phyloP scores from a whole-genome alignment of 257 asterid species.

The Przewalskia tangutica region DNA sequence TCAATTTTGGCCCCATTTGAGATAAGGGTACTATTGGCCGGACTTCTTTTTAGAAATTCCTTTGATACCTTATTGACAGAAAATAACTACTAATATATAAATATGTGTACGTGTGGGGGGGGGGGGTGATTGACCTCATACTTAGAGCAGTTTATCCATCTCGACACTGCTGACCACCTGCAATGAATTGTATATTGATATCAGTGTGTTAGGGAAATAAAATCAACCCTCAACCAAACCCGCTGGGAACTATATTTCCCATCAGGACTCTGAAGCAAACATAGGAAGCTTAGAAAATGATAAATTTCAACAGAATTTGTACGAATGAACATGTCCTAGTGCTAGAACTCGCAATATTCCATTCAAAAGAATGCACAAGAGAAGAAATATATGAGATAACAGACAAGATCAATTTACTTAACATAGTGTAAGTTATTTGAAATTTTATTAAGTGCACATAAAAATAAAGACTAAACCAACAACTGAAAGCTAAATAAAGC shows the following conservation, averaged over 20 bases:
- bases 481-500: not conserved
- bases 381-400: not conserved
- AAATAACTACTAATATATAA: not conserved
- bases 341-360: not conserved
- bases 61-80: not conserved
- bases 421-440: not conserved
- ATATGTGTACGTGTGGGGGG: not conserved
- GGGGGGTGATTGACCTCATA: constrained; percentile 44
- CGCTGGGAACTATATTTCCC: not conserved
- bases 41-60: not conserved
- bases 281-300: not conserved
- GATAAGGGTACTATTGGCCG: not conserved
- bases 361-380: not conserved
- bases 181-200: constrained; percentile 5
- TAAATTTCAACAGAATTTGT: not conserved
- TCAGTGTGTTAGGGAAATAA: not conserved
- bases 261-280: not conserved
- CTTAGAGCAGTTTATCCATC: constrained; percentile 80
- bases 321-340: not conserved
- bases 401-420: not conserved
- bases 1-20: not conserved
- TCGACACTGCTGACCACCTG: constrained; percentile 77
- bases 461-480: not conserved
- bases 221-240: not conserved
- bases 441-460: not conserved